Base-by-base conservation (phyloP, 2,329 filamentous ascomycete species). In the Neocucurbitaria cava region DNA sequence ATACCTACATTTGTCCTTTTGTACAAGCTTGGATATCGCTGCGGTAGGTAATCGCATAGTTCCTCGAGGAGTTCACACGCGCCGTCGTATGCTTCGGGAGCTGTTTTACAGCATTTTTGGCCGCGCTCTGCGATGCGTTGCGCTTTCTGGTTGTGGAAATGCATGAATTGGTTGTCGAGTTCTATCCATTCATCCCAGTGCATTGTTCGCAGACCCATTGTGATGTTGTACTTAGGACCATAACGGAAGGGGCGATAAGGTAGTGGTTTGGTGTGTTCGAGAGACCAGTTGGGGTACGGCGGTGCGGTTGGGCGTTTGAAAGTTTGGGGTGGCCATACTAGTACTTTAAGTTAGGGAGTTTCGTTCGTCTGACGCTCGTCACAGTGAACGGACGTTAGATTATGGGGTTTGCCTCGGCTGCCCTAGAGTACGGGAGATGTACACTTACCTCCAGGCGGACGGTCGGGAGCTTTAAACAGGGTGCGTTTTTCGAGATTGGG, bases 201-300 rank as follows among this genome's bases (percentile, higher is more conserved):
- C 77, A 91, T 83, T 8, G 81, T 84, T n/a, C 90, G 83, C 2
- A 94, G 80, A 0, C 90, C 90, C 87, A 93, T 90, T 1, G 87
- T 92, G 53, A 91, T 83, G 67, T 89, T 84, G 73, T 92, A 92
- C 57, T 87, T 89, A 7, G 89, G 89, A 0, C 90, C 90, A 71
- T 91, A 85, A 64, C 88, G 85, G 73, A 94, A 94, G 0, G 90
- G 89, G 5, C 90, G 84, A 75, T 94, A 94, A 0, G 89, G 89
- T 0, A 92, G 82, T 0, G 90, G 90, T 55, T 89, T 88, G 1
- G 88, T 90, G n/a, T 78, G 76, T 21, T 83, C 79, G 31, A 92
- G 72, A 39, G 87, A 86, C 89, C 90, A 93, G 70, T 85, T 74
- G 0, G 85, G 84, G 64, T 90, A 91, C 0, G 89, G 85, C 0